Conservation (phyloP, 768 basidiomycete genomes). For the Tephrocybe sp. region DNA sequence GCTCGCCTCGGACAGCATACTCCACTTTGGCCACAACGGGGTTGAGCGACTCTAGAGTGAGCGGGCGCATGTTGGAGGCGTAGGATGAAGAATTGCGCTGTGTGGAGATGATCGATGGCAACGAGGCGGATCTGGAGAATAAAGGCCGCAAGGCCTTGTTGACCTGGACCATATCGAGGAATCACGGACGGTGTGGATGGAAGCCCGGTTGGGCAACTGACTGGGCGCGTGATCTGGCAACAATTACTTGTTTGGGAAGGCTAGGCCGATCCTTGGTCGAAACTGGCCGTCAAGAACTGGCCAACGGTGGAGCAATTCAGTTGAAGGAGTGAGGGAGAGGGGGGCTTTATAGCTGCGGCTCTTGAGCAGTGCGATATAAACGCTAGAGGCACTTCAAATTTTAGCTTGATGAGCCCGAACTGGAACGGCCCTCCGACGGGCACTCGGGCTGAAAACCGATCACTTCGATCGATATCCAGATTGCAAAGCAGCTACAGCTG, state of each 20-base stretch:
- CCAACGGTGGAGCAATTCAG: not conserved
- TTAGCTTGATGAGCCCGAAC: not conserved
- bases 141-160: conserved; percentile 3
- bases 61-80: conserved; percentile 45
- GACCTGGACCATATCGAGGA: conserved; percentile 4
- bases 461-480: not conserved
- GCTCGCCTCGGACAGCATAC: conserved; percentile 96
- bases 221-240: conserved; percentile 4
- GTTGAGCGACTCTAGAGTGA: conserved; percentile 77
- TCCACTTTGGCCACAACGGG: conserved; percentile 83
- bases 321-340: not conserved
- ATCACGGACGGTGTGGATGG: not conserved
- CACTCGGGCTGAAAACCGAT: not conserved
- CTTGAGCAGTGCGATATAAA: conserved; percentile 11
- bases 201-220: not conserved
- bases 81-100: conserved; percentile 7
- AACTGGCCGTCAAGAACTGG: not conserved
- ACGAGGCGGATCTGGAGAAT: conserved; percentile 10
- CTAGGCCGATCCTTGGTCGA: not conserved
- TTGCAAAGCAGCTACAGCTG: no score
- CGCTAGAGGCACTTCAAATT: conserved; percentile 5
- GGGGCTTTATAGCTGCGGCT: not conserved
- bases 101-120: conserved; percentile 6
- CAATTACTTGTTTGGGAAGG: not conserved
- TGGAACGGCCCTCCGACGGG: not conserved